A percentile compares a stretch with the other conserved stretches of the same genome.
phyloP scores from a whole-genome alignment of 768 basidiomycete genomes.

The Podaxis sp. region DNA sequence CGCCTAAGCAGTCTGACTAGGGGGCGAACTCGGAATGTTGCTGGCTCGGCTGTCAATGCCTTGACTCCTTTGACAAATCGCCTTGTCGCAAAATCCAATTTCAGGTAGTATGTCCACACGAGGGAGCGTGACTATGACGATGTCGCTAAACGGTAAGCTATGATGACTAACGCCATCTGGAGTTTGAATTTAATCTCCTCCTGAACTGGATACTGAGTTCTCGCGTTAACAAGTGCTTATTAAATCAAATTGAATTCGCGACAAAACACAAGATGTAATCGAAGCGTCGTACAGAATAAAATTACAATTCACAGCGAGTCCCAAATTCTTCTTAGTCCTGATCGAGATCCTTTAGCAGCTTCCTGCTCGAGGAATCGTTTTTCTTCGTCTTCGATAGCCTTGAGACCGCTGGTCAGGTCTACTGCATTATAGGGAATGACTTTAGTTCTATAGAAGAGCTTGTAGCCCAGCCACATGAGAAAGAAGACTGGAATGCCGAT shows the following conservation, averaged over 20 bases:
- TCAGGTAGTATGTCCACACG: neutral
- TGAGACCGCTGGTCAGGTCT: conserved; percentile 59
- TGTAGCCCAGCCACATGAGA: conserved; percentile 41
- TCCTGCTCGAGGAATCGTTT: conserved; percentile 46
- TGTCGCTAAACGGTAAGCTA: neutral
- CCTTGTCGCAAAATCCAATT: neutral
- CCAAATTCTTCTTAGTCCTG: conserved; percentile 31
- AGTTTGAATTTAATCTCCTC: too few relatives aligned
- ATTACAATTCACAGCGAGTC: conserved; percentile 33
- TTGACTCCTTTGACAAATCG: neutral
- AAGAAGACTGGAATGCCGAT: conserved; percentile 44
- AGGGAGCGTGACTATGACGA: neutral
- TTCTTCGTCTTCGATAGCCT: conserved; percentile 66
- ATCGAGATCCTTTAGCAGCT: conserved; percentile 36
- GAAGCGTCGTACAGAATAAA: neutral
- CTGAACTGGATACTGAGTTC: too few relatives aligned
- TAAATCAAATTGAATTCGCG: too few relatives aligned
- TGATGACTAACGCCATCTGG: neutral
- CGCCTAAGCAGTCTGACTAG: neutral
- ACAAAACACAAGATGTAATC: neutral
- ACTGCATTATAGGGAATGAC: conserved; percentile 47
- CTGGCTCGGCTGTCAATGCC: neutral
- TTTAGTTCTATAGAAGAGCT: conserved; percentile 34
- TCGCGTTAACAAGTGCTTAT: too few relatives aligned
- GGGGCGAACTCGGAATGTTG: neutral